Conservation (phyloP, 306 rosid genomes). For the Phaseolus lunatus region DNA sequence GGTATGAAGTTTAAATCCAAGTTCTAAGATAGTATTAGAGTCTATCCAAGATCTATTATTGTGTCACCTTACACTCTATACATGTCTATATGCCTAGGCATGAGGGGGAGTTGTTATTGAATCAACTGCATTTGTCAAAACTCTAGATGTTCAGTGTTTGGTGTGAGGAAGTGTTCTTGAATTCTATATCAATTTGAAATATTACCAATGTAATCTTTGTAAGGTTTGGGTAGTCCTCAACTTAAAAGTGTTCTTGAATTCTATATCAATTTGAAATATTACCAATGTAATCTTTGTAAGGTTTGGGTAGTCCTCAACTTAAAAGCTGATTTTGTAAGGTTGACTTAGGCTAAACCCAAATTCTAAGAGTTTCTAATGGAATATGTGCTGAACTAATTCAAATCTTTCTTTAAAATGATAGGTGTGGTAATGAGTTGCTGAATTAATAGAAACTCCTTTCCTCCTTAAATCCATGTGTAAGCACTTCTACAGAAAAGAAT, state of each 20-base stretch:
- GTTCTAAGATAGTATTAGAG: background rate
- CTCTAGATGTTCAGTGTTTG: background rate
- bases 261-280: too few species aligned
- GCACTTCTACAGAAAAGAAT: conserved; percentile 11
- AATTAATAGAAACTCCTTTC: conserved; percentile 13
- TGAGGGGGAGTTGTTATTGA: background rate
- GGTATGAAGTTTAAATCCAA: background rate
- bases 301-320: too few species aligned
- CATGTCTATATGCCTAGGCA: background rate
- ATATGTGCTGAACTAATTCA: conserved; percentile 1
- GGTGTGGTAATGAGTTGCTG: background rate
- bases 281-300: too few species aligned
- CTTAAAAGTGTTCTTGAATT: too few species aligned
- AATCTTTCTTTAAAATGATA: conserved; percentile 19
- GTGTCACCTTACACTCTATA: background rate
- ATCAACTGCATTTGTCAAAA: background rate
- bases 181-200: background rate
- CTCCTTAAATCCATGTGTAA: conserved; percentile 6
- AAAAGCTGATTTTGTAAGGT: background rate
- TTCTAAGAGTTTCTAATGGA: background rate
- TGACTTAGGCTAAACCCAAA: background rate
- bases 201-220: background rate
- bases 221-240: background rate
- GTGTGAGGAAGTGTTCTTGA: background rate
- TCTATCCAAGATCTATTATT: background rate